Evolutionary conservation across 768 basidiomycete genomes (phyloP), one percentile per base, ranked within the genome.

Genomic region (Ephemerocybe angulata): DNA sequence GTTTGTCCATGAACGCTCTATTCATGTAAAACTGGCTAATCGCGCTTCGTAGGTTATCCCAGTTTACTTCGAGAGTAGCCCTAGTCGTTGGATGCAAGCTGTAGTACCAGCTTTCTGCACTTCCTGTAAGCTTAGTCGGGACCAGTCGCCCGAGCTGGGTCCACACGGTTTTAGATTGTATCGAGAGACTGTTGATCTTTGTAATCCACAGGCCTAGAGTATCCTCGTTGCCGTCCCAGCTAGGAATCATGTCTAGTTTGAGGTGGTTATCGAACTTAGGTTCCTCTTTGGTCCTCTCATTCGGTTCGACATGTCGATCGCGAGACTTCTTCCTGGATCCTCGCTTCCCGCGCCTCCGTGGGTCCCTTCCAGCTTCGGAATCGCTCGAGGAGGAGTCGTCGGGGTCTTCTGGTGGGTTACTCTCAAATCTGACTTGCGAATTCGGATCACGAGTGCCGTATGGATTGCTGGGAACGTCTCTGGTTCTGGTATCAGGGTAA

Each of bases 11-110:
- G 60, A 63, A 71, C 6, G 55, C 47, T 2, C 69, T 43, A 51
- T 70, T 72, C 72, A 73, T 70, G 54, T 60, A 74, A 47, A 69
- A 72, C 0, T 55, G 57, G 1, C 55, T 38, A 5, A 74, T 70
- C 1, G 52, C 64, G 0, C 53, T 52, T 10, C 61, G 33, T 30
- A 74, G 31, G 0, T 65, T 62, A 21, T 61, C 59, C 72, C 72
- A 74, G 41, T 71, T 58, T 12, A 50, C 0, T 29, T 70, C 64
- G 19, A 63, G 61, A 1, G 43, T 25, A 27, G 28, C 5, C 0
- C 62, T 25, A 11, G 37, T 53, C 2, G 53, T 24, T 3, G 58
- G 51, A 31, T 52, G 41, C 11, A 66, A 51, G 3, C 63, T 64
- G 40, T 60, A 71, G 52, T 69, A 72, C 71, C 72, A 73, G 1